Evolutionary conservation across 345 rosid genomes (phyloP), one percentile per base, ranked within the genome.

Genomic region (Anastatica hierochuntica): DNA sequence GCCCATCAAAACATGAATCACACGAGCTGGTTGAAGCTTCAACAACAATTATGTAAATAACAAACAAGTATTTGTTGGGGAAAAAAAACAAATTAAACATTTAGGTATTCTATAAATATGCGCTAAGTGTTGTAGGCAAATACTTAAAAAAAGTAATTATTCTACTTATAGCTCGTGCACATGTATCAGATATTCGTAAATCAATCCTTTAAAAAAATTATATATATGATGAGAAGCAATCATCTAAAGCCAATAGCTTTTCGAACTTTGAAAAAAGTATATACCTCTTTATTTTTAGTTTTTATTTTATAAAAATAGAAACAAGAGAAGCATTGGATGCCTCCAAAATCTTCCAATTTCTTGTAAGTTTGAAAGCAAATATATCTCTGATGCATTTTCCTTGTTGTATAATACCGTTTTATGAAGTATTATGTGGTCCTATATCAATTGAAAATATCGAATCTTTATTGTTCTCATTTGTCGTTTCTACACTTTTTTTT

Each of bases 351-450:
- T 58, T 38, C 44, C 43, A 43, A 49, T 42, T 57, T 42, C 58
- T 65, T 42, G 10, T 65, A 58, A 44, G 60, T 58, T 59, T 66
- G 65, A 59, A 59, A 51, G 43, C n/a, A 51, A 15, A 58, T 36
- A 51, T 30, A 51, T 44, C 59, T 51, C 37, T 43, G 46, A 51
- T 59, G 65, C 56, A 23, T 44, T 58, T 52, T n/a, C 65, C 21
- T 58, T 53, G 50, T 29, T 58, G 58, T 49, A 13, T 43, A 43
- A 31, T 31, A n/a, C n/a, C n/a, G n/a, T n/a, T n/a, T n/a, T n/a
- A n/a, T n/a, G n/a, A n/a, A n/a, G n/a, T n/a, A n/a, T n/a, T 48
- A 18, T 64, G 62, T 63, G 56, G 69, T 64, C 63, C 63, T 64
- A 41, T 44, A 13, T 31, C 47, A 31, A 24, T 24, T n/a, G n/a